Percentiles rank a stretch among this genome's conserved stretches.
phyloP scores from a whole-genome alignment of 1,284 basidiomycete species.

The Cryptococcus depauperatus region DNA sequence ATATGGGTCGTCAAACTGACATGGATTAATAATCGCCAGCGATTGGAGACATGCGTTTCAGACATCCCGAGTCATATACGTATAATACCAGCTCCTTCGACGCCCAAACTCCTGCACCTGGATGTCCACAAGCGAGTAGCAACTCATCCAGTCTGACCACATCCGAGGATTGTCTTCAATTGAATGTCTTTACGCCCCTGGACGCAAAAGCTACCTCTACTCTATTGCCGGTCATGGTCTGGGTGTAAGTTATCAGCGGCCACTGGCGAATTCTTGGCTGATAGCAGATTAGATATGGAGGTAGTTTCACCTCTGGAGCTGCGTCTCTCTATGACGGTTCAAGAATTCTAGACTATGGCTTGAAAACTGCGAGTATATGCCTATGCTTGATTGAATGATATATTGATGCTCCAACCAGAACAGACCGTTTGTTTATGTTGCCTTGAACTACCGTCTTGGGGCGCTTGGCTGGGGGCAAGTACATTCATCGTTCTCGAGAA shows the following conservation, averaged over 20 bases:
- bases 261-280: background rate
- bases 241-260: slow-evolving; percentile 18
- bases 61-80: slow-evolving; percentile 6
- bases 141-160: slow-evolving; percentile 16
- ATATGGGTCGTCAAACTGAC: background rate
- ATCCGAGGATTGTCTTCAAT: slow-evolving; percentile 45
- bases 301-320: slow-evolving; percentile 27
- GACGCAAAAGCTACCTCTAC: slow-evolving; percentile 13
- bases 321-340: slow-evolving; percentile 20
- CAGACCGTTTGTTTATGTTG: slow-evolving; percentile 43
- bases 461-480: slow-evolving; percentile 43
- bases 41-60: slow-evolving; percentile 9
- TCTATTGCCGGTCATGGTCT: slow-evolving; percentile 39
- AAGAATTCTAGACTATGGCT: slow-evolving; percentile 11
- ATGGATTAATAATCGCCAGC: slow-evolving; percentile 1
- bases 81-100: slow-evolving; percentile 22
- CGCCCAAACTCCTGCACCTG: slow-evolving; percentile 23
- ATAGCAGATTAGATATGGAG: slow-evolving; percentile 30
- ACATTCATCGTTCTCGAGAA: background rate
- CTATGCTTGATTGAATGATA: background rate
- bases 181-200: slow-evolving; percentile 41
- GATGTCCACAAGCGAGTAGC: slow-evolving; percentile 27
- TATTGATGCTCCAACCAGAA: slow-evolving; percentile 13
- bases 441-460: slow-evolving; percentile 47
- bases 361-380: slow-evolving; percentile 4